Conservation (phyloP, 441 rosid species). For the Arabidopsis lyrata region DNA sequence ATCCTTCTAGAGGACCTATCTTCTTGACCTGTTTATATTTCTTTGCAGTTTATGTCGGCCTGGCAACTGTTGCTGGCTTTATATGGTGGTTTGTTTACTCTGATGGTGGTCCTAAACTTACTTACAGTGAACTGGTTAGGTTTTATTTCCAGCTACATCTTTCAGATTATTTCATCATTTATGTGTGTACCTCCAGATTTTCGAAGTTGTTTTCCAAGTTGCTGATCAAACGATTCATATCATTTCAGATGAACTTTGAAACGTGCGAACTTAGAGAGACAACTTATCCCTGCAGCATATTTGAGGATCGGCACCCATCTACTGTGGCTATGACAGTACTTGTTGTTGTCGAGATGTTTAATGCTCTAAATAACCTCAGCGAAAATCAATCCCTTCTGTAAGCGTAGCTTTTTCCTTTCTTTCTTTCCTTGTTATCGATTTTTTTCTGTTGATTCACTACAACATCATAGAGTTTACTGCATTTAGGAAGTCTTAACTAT, state of each 20-base stretch:
- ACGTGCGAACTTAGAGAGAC: conserved; percentile 89
- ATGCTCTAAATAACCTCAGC: conserved; percentile 97
- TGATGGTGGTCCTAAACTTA: conserved; percentile 86
- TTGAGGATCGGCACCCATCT: conserved; percentile 96
- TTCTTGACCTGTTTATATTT: conserved; percentile 27
- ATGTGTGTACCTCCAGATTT: conserved; percentile 5
- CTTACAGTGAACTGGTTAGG: conserved; percentile 87
- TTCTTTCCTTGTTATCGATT: conserved; percentile 11
- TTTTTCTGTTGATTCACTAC: conserved; percentile 23
- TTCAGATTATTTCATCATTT: conserved; percentile 13
- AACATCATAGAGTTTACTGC: conserved; percentile 10
- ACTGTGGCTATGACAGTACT: conserved; percentile 98
- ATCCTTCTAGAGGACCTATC: conserved; percentile 9
- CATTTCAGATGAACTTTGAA: conserved; percentile 89
- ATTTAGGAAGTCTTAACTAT: conserved; percentile 8
- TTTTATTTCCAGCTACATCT: conserved; percentile 32
- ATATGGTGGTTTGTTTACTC: conserved; percentile 98
- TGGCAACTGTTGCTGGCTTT: conserved; percentile 98
- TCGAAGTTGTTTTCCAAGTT: conserved; percentile 11
- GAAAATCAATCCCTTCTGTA: conserved; percentile 97
- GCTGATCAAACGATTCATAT: conserved; percentile 2
- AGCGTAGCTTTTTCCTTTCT: conserved; percentile 47
- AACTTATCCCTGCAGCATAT: conserved; percentile 87
- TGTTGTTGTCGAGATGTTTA: conserved; percentile 99
- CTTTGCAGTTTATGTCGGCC: conserved; percentile 93